Evolutionary conservation across 2,329 filamentous ascomycete species (phyloP).

Genomic region (Microsporum audouinii): DNA sequence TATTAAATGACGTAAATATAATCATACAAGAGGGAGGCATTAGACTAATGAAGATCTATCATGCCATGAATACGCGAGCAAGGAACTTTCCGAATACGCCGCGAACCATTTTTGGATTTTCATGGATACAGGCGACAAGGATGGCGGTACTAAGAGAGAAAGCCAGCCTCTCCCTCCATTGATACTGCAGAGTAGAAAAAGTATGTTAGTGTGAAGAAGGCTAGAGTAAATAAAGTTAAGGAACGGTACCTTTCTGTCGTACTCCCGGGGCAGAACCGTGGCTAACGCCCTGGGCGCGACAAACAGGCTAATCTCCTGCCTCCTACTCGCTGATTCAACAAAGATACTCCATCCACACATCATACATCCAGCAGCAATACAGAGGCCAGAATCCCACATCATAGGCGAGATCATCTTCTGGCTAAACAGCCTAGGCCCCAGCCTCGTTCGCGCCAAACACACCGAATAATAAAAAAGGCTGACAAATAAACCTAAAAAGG

Average conservation of each 20-base stretch:
- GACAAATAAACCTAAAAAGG: slow-evolving; percentile 68
- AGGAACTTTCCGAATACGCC: slow-evolving; percentile 57
- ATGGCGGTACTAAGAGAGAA: slow-evolving; percentile 60
- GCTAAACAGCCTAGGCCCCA: slow-evolving; percentile 60
- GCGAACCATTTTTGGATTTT: slow-evolving; percentile 52
- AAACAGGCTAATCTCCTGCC: slow-evolving; percentile 68
- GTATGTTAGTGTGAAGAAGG: slow-evolving; percentile 1
- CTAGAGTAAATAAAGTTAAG: slow-evolving; percentile 3
- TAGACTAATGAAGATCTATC: background rate
- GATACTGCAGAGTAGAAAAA: slow-evolving; percentile 35
- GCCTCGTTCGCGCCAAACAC: slow-evolving; percentile 60
- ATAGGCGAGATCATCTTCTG: slow-evolving; percentile 41
- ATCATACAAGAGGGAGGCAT: background rate
- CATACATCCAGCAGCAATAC: slow-evolving; percentile 59
- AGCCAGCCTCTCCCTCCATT: slow-evolving; percentile 55
- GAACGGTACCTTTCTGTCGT: slow-evolving; percentile 40
- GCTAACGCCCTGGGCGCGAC: slow-evolving; percentile 68
- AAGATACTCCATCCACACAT: slow-evolving; percentile 76
- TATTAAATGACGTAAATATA: background rate
- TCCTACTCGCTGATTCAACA: slow-evolving; percentile 52
- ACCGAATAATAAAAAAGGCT: slow-evolving; percentile 75
- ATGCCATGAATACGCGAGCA: slow-evolving; percentile 34
- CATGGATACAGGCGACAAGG: slow-evolving; percentile 55
- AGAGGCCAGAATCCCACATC: slow-evolving; percentile 51
- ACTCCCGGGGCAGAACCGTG: slow-evolving; percentile 60